phyloP scores from a whole-genome alignment of 345 rosid species.

The Clausena lansium region DNA sequence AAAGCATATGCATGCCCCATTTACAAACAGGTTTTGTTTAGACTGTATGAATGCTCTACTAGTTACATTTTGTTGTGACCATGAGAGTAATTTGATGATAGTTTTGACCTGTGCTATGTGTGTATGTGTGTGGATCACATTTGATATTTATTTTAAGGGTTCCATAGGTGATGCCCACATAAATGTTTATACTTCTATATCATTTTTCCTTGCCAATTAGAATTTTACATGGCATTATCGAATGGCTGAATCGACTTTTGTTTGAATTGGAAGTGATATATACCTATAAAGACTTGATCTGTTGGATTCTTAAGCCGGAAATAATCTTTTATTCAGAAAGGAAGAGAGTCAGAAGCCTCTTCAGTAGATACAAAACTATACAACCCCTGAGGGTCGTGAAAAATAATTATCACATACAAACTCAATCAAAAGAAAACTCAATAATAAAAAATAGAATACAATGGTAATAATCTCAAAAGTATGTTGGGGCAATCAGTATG shows the following conservation, averaged over 20 bases:
- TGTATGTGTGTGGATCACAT: background rate
- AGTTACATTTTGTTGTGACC: background rate
- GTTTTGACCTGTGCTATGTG: no score
- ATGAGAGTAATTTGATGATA: background rate
- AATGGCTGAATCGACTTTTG: background rate
- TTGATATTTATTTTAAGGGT: background rate
- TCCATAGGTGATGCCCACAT: background rate
- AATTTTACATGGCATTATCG: background rate
- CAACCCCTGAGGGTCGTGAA: conserved; percentile 14
- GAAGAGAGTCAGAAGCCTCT: conserved; percentile 43
- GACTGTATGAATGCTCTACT: background rate
- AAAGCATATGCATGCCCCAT: background rate
- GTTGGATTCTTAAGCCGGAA: background rate
- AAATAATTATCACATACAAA: conserved; percentile 17
- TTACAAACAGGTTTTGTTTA: background rate
- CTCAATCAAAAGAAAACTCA: conserved; percentile 12
- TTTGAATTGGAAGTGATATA: background rate
- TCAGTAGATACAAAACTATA: conserved; percentile 35
- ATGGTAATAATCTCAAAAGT: background rate
- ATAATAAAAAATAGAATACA: conserved; percentile 7
- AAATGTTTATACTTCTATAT: background rate
- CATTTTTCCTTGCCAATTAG: background rate
- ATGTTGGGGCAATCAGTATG: conserved; percentile 22
- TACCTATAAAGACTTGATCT: background rate
- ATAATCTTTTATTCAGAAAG: conserved; percentile 35